phyloP scores from a whole-genome alignment of 163 green algal species.

The Scenedesmus sp. region DNA sequence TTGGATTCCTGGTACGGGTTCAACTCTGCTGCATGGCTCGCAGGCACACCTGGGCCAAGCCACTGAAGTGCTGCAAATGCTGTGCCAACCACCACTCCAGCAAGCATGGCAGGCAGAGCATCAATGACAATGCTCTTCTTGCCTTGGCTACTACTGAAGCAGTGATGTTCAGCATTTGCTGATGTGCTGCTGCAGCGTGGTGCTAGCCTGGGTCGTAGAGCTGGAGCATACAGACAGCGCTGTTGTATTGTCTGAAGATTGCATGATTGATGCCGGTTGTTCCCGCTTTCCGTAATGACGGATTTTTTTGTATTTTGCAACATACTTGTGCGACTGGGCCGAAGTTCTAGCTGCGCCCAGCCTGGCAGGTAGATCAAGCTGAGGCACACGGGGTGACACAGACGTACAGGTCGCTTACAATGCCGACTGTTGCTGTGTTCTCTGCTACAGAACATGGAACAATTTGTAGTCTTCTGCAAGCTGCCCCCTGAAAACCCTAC shows the following conservation, averaged over 20 bases:
- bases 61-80: constrained; percentile 9
- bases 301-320: background rate
- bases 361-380: background rate
- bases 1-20: constrained; percentile 43
- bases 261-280: background rate
- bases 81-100: constrained; percentile 2
- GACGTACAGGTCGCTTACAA: background rate
- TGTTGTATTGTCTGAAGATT: background rate
- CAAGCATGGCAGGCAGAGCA: background rate
- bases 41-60: background rate
- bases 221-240: background rate
- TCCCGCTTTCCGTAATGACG: background rate
- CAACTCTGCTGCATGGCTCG: constrained; percentile 28
- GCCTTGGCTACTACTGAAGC: background rate
- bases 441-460: too few species aligned
- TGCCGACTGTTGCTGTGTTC: too few species aligned
- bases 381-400: background rate
- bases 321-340: background rate
- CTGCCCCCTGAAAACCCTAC: too few species aligned
- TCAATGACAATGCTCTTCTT: background rate
- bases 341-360: background rate
- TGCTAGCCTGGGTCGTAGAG: background rate
- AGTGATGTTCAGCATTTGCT: background rate
- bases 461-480: too few species aligned
- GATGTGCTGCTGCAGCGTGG: background rate